These are phyloP conservation scores for Umbelopsis sp. DNA, from an alignment of 192 early-diverging fungal species.

Conservation along the genomic window DNA sequence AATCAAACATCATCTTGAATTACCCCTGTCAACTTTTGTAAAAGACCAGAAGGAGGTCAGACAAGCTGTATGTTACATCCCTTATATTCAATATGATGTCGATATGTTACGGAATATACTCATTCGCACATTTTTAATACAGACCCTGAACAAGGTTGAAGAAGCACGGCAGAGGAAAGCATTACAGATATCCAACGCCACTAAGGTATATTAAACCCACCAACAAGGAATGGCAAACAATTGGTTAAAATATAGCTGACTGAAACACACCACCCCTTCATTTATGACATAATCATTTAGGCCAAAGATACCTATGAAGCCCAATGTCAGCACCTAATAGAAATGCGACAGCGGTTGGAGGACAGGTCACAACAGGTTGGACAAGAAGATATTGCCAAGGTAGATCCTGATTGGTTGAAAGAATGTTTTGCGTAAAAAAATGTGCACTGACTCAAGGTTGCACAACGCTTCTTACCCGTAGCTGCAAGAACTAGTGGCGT, in stretches of 20 bases:
- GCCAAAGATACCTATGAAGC: conserved; percentile 6
- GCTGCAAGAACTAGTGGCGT: conserved; percentile 6
- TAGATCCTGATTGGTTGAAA: conserved; percentile 4
- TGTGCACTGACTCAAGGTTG: conserved; percentile 1
- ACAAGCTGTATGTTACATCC: conserved; percentile 41
- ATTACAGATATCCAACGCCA: conserved; percentile 20
- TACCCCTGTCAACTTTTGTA: conserved; percentile 60
- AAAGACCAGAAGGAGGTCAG: conserved; percentile 62
- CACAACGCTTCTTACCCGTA: conserved; percentile 19
- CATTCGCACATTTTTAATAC: background rate
- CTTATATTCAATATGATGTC: background rate
- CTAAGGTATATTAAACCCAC: conserved; percentile 15
- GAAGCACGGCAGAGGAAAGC: conserved; percentile 19
- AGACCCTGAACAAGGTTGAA: conserved; percentile 25
- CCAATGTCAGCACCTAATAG: background rate
- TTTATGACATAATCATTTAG: background rate
- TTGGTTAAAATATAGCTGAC: background rate
- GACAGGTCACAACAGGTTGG: background rate
- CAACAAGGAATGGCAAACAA: background rate
- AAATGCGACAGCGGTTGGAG: background rate
- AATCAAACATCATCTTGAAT: conserved; percentile 64
- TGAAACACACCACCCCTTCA: background rate
- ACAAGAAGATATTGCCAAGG: conserved; percentile 16
- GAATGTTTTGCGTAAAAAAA: background rate
- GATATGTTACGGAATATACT: background rate